Percentiles rank a stretch among this genome's conserved stretches.
Evolutionary conservation across 352 stramenopile genomes (phyloP).

Genomic region (Phytophthora idaei): DNA sequence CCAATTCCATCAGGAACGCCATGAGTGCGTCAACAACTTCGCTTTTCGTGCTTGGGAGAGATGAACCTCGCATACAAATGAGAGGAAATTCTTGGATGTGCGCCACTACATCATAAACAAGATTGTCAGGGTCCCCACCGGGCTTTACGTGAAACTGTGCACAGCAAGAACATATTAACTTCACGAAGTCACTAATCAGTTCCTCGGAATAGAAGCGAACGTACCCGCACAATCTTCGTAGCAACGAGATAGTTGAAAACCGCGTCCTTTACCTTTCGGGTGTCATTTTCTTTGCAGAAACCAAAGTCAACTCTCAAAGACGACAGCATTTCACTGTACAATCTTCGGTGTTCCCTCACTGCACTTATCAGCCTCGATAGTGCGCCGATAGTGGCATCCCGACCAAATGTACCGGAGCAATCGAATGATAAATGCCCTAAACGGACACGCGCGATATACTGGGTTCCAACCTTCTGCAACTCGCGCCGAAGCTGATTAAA

Average conservation of each 20-base stretch:
- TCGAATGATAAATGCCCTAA: slow-evolving; percentile 55
- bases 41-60: slow-evolving; percentile 35
- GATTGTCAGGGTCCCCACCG: slow-evolving; percentile 19
- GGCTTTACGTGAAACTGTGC: slow-evolving; percentile 31
- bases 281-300: slow-evolving; percentile 44
- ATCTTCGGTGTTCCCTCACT: slow-evolving; percentile 44
- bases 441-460: slow-evolving; percentile 40
- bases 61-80: slow-evolving; percentile 32
- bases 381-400: slow-evolving; percentile 57
- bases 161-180: slow-evolving; percentile 20
- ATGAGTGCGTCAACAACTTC: slow-evolving; percentile 52
- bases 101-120: slow-evolving; percentile 44
- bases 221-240: slow-evolving; percentile 49
- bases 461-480: slow-evolving; percentile 18
- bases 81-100: slow-evolving; percentile 48
- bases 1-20: slow-evolving; percentile 47
- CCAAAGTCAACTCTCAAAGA: slow-evolving; percentile 50
- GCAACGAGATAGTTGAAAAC: slow-evolving; percentile 55
- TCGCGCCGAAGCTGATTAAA: slow-evolving; percentile 56
- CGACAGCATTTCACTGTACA: slow-evolving; percentile 52
- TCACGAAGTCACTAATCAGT: not conserved
- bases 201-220: slow-evolving; percentile 7
- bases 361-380: slow-evolving; percentile 43
- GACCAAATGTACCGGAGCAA: slow-evolving; percentile 33
- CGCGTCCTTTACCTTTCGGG: slow-evolving; percentile 51